These are phyloP conservation scores for Mycotypha africana DNA, from an alignment of 371 early-diverging fungal genomes.

Conservation along the genomic window DNA sequence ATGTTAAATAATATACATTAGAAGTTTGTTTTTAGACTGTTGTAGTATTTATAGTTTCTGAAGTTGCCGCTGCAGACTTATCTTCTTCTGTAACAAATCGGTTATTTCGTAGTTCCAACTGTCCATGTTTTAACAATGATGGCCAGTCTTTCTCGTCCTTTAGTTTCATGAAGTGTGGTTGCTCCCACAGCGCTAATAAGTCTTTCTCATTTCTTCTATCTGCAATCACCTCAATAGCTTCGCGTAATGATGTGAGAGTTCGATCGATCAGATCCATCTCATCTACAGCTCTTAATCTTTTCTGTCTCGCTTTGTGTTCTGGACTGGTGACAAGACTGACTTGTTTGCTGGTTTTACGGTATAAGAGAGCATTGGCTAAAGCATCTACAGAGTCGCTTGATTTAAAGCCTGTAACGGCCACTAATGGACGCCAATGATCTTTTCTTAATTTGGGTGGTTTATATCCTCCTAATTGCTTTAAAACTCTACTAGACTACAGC, in stretches of 20 bases:
- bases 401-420: constrained; percentile 49
- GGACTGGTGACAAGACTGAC: constrained; percentile 25
- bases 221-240: constrained; percentile 30
- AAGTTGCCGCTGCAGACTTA: no score
- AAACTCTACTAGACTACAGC: no score
- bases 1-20: no score
- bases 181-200: constrained; percentile 44
- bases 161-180: constrained; percentile 35
- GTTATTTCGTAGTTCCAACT: constrained; percentile 37
- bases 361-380: constrained; percentile 54
- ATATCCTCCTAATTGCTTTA: constrained; percentile 23
- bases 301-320: constrained; percentile 40
- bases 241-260: constrained; percentile 33
- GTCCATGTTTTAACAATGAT: constrained; percentile 38
- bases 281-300: constrained; percentile 37
- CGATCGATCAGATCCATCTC: constrained; percentile 36
- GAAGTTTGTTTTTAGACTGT: no score
- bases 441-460: constrained; percentile 49
- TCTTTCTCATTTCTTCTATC: constrained; percentile 13
- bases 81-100: constrained; percentile 34
- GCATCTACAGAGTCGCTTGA: constrained; percentile 47
- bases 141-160: constrained; percentile 43
- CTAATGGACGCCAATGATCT: constrained; percentile 57
- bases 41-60: no score
- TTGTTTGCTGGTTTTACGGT: constrained; percentile 36